These are phyloP conservation scores for Camellia granthamiana DNA, from an alignment of 148 eudicot species.

Conservation along the genomic window DNA sequence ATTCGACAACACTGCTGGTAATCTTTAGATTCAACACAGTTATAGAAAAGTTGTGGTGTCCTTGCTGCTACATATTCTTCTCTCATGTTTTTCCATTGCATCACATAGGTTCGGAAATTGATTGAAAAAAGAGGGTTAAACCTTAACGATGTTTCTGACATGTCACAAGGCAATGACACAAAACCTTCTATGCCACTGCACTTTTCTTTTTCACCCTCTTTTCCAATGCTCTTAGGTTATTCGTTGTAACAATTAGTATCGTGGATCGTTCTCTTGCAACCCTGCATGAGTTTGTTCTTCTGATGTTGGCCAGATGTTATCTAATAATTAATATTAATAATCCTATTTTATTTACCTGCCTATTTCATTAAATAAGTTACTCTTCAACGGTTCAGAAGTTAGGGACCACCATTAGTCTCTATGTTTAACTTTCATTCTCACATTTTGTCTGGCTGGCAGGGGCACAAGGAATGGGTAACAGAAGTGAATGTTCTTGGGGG, in stretches of 20 bases:
- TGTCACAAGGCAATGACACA: background rate
- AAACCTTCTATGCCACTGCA: background rate
- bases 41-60: too few relatives aligned
- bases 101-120: background rate
- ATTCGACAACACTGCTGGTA: too few relatives aligned
- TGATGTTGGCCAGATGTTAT: background rate
- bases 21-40: too few relatives aligned
- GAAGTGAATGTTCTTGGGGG: conserved; percentile 96
- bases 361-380: background rate
- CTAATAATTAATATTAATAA: background rate
- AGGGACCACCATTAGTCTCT: background rate
- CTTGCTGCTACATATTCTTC: too few relatives aligned
- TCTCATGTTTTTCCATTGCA: too few relatives aligned
- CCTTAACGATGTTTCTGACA: background rate
- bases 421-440: background rate
- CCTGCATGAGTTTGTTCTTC: background rate
- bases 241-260: background rate
- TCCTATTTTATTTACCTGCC: background rate
- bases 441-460: conserved; percentile 38
- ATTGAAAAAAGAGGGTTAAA: background rate
- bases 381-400: background rate
- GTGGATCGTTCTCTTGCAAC: background rate
- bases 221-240: conserved; percentile 6
- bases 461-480: conserved; percentile 97
- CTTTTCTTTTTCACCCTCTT: background rate